These are phyloP conservation scores for Fraxinus platypoda DNA, from an alignment of 305 asterid species.

Conservation along the genomic window DNA sequence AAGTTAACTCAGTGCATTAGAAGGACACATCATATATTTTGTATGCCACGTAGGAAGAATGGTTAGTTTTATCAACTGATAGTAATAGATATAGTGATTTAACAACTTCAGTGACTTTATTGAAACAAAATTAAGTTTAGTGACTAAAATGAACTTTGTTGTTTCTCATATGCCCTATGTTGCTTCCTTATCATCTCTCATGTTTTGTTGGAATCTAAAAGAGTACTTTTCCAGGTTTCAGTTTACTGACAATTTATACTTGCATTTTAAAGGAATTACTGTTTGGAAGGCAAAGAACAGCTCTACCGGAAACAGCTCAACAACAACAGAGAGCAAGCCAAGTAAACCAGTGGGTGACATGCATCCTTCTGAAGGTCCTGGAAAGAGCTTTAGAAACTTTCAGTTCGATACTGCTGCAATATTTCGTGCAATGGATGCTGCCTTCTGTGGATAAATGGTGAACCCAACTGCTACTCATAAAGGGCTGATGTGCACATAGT, in stretches of 20 bases:
- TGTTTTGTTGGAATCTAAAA: background rate
- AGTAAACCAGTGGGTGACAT: constrained; percentile 44
- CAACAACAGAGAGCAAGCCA: constrained; percentile 42
- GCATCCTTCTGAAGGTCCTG: constrained; percentile 38
- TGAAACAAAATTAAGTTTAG: background rate
- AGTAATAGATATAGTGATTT: background rate
- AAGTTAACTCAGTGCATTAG: background rate
- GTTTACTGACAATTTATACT: constrained; percentile 6
- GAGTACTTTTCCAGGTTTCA: background rate
- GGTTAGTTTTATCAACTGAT: background rate
- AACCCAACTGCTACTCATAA: constrained; percentile 4
- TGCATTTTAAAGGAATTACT: constrained; percentile 45
- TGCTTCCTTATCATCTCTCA: background rate
- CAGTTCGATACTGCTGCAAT: constrained; percentile 60
- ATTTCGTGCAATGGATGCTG: constrained; percentile 57
- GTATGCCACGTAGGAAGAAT: background rate
- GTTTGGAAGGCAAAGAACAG: constrained; percentile 71
- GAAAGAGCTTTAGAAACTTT: constrained; percentile 69
- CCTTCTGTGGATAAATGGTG: constrained; percentile 42
- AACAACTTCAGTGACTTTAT: background rate
- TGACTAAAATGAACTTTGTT: background rate
- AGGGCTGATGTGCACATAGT: constrained; percentile 29
- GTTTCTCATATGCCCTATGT: background rate
- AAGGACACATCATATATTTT: no score
- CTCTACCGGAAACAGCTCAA: constrained; percentile 56